Percentiles rank a stretch among this genome's conserved stretches.
Conservation (phyloP, 192 early-diverging fungal species). For the Coemansia sp. region DNA sequence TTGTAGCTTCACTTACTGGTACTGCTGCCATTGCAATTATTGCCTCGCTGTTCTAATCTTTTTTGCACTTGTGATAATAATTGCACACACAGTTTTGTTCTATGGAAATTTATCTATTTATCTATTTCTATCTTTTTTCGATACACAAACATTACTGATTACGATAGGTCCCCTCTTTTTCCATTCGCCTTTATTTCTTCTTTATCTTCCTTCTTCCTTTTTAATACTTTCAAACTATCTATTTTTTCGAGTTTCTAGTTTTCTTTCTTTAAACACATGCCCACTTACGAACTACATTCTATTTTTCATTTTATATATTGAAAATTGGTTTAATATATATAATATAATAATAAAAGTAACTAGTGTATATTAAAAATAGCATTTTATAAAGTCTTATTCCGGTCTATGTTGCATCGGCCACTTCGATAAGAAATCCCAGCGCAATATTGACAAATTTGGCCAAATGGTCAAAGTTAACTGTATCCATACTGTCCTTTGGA, state of each 20-base stretch:
- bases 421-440: conserved; percentile 77
- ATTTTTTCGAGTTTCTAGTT: background rate
- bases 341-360: background rate
- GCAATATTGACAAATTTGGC: conserved; percentile 73
- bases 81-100: no score
- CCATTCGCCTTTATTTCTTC: background rate
- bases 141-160: no score
- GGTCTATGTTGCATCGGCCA: conserved; percentile 46
- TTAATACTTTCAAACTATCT: no score
- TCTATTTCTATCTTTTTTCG: no score
- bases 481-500: conserved; percentile 11
- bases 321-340: background rate
- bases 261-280: background rate
- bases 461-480: conserved; percentile 56
- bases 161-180: background rate
- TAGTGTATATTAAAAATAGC: no score
- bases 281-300: no score
- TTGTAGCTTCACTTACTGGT: background rate
- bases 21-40: background rate
- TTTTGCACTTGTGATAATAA: no score
- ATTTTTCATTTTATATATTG: background rate
- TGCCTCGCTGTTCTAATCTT: background rate
- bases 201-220: background rate
- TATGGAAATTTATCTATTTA: no score
- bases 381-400: no score